Evolutionary conservation across 2,329 filamentous ascomycete genomes (phyloP).

Genomic region (Aureobasidium sp.): DNA sequence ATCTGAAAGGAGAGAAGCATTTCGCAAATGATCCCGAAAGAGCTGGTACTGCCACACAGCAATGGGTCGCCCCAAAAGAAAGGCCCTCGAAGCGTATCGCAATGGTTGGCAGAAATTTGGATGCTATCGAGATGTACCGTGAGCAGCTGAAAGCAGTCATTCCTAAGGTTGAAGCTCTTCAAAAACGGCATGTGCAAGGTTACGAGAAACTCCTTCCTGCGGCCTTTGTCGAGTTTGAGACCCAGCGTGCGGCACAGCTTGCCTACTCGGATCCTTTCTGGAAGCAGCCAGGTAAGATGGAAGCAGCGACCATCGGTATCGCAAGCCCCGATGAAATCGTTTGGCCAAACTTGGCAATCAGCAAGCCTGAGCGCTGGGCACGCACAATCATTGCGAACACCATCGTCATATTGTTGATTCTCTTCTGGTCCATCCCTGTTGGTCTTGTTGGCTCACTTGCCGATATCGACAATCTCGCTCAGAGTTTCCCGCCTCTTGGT

Average conservation of each 20-base stretch:
- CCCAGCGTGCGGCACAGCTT: constrained; percentile 71
- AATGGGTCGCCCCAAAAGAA: constrained; percentile 63
- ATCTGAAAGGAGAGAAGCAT: constrained; percentile 23
- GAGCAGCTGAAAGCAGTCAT: constrained; percentile 65
- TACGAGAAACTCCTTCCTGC: constrained; percentile 61
- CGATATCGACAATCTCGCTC: constrained; percentile 38
- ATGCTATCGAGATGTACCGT: constrained; percentile 84
- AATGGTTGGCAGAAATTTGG: constrained; percentile 72
- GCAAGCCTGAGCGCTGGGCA: constrained; percentile 29
- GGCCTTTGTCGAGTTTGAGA: constrained; percentile 82
- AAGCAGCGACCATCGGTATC: constrained; percentile 35
- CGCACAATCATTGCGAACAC: constrained; percentile 30
- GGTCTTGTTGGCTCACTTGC: constrained; percentile 38
- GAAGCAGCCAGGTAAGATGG: constrained; percentile 26
- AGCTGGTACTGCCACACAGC: constrained; percentile 47
- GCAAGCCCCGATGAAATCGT: constrained; percentile 35
- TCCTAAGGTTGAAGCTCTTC: constrained; percentile 53
- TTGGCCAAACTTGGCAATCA: constrained; percentile 35
- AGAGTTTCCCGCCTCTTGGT: constrained; percentile 31
- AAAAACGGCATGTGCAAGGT: constrained; percentile 59
- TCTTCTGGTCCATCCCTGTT: constrained; percentile 42
- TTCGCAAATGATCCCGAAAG: constrained; percentile 14
- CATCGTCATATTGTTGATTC: constrained; percentile 35
- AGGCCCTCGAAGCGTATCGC: constrained; percentile 47
- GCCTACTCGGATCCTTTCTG: constrained; percentile 55